phyloP scores from a whole-genome alignment of 768 basidiomycete species.

The Cubamyces sp. region DNA sequence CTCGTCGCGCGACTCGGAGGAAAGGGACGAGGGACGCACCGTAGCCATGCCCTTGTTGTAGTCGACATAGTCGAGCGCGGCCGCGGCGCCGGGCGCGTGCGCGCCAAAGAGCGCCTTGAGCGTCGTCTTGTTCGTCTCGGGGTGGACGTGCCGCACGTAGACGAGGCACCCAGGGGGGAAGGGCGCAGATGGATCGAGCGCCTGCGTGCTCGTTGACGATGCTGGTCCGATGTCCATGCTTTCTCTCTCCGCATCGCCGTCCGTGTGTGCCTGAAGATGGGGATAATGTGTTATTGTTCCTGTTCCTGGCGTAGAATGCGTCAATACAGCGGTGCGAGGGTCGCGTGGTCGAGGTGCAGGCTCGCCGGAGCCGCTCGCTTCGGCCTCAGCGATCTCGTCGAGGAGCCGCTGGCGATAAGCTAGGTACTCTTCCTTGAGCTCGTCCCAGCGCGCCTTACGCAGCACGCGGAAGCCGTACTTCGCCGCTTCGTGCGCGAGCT shows the following conservation, averaged over 20 bases:
- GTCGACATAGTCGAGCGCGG: slow-evolving; percentile 76
- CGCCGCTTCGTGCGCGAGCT: slow-evolving; percentile 45
- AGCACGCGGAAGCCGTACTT: slow-evolving; percentile 65
- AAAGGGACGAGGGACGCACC: slow-evolving; percentile 44
- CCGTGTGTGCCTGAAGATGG: background rate
- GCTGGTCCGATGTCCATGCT: background rate
- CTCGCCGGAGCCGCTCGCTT: background rate
- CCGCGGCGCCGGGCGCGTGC: slow-evolving; percentile 35
- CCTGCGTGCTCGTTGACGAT: background rate
- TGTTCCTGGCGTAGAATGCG: background rate
- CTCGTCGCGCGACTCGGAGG: background rate
- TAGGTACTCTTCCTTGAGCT: slow-evolving; percentile 71
- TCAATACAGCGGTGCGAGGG: background rate
- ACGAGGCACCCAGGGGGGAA: slow-evolving; percentile 72
- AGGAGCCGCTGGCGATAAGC: slow-evolving; percentile 59
- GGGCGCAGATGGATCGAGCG: slow-evolving; percentile 33
- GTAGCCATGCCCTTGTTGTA: slow-evolving; percentile 77
- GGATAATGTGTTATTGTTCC: too few species aligned
- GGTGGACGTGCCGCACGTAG: slow-evolving; percentile 70
- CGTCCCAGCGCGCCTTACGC: slow-evolving; percentile 63
- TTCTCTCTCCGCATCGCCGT: background rate
- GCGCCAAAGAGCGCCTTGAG: slow-evolving; percentile 62
- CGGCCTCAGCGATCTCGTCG: slow-evolving; percentile 42
- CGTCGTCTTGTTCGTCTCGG: slow-evolving; percentile 82
- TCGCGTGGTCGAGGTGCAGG: background rate